Evolutionary conservation across 331 rosid genomes (phyloP), one percentile per base, ranked within the genome.

Genomic region (Acacia concinna): DNA sequence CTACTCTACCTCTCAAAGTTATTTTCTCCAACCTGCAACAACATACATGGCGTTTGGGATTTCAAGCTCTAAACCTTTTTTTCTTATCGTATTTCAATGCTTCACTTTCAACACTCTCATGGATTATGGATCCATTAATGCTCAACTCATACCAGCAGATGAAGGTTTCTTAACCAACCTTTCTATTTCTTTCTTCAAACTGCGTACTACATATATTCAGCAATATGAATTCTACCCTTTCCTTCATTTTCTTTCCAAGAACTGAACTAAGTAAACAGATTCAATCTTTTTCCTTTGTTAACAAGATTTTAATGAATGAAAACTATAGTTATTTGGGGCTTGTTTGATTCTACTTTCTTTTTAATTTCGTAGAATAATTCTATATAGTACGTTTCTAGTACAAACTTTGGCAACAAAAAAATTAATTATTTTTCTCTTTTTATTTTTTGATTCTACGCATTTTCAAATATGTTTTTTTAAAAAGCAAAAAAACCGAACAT

Each of bases 21-120:
- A 49, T 49, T 49, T 49, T 49, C 27, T 20, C 2, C 71, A 34
- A 5, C 34, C 13, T 20, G 13, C 21, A 32, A 13, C 37, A 63
- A 63, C 68, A 65, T 18, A 5, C 7, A 90, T 86, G 91, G 82
- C 67, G 77, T 65, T 65, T 62, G 68, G n/a, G n/a, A n/a, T n/a
- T n/a, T n/a, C n/a, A n/a, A n/a, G 44, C 44, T 75, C 25, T 67
- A 82, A 78, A 52, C 28, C 70, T 52, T 66, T 75, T 49, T 30
- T 0, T 25, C 68, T 78, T 28, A 51, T 87, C 21, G 4, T 86
- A 4, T 68, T 74, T 25, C 80, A 66, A 8, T 57, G 81, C 66
- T 62, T 87, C 66, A 78, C 85, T 78, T 73, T 89, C 63, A 87
- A 69, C 76, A 85, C 80, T 73, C 68, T 87, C 38, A 5, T 44